These are phyloP conservation scores for Echeveria elegans DNA, from an alignment of 164 flowering plant species.

Conservation along the genomic window DNA sequence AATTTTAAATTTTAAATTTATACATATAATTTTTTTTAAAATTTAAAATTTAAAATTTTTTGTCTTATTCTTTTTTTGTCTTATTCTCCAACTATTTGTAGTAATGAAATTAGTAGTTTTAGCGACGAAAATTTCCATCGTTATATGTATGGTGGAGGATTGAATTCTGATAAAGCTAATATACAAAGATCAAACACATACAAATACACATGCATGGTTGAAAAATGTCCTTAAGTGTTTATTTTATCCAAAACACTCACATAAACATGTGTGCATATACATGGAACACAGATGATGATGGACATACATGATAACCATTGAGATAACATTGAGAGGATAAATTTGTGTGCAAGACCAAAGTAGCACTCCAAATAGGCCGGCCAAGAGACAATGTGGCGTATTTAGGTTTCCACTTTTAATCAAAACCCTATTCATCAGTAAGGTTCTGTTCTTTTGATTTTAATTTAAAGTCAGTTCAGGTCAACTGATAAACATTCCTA, in stretches of 20 bases:
- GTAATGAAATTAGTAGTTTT: too few species aligned
- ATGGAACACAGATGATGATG: constrained; percentile 1
- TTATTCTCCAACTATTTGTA: too few species aligned
- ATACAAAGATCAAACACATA: neutral
- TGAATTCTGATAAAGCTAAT: neutral
- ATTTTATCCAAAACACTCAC: neutral
- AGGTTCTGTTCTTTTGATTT: too few species aligned
- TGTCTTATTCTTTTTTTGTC: too few species aligned
- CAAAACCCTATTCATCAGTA: neutral
- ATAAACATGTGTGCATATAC: neutral
- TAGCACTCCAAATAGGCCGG: neutral
- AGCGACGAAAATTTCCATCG: too few species aligned
- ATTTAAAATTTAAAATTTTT: too few species aligned
- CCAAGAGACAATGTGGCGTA: neutral
- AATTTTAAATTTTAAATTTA: too few species aligned
- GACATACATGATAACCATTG: neutral
- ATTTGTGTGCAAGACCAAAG: neutral
- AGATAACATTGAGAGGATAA: neutral
- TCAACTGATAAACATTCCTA: too few species aligned
- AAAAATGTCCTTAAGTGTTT: neutral
- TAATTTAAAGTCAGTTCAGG: too few species aligned
- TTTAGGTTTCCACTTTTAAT: neutral
- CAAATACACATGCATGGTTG: neutral
- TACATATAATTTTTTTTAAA: too few species aligned
- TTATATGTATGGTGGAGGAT: too few species aligned